Conservation (phyloP, 768 basidiomycete species). For the Antrodiella citrinella region DNA sequence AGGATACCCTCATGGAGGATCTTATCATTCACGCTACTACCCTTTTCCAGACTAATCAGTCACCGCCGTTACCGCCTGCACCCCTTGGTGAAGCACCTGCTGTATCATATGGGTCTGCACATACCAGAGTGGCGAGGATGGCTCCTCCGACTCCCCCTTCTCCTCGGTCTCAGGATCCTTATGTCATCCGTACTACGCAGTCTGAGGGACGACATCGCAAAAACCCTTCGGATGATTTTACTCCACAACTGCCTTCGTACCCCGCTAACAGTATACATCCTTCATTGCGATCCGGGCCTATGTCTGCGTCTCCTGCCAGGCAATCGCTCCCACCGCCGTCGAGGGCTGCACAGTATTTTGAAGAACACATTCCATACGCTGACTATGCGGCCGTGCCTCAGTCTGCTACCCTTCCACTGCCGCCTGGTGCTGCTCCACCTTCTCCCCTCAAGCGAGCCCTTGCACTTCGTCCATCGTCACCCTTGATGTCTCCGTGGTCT, state of each 20-base stretch:
- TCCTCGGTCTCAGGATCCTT: slow-evolving; percentile 6
- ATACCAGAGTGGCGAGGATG: slow-evolving; percentile 55
- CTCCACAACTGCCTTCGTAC: slow-evolving; percentile 59
- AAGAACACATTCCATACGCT: slow-evolving; percentile 18
- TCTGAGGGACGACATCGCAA: background rate
- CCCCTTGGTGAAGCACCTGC: slow-evolving; percentile 54
- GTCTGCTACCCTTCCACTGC: slow-evolving; percentile 2
- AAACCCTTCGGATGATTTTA: slow-evolving; percentile 49
- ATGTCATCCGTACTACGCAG: slow-evolving; percentile 13
- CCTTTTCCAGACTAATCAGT: slow-evolving; percentile 51
- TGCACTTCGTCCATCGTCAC: slow-evolving; percentile 4
- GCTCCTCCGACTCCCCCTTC: slow-evolving; percentile 17
- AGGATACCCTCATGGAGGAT: slow-evolving; percentile 80
- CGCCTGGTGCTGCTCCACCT: slow-evolving; percentile 4
- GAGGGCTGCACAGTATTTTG: slow-evolving; percentile 16
- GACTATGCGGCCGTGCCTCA: slow-evolving; percentile 1
- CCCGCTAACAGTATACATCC: slow-evolving; percentile 75
- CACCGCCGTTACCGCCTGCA: slow-evolving; percentile 68
- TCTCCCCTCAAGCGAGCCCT: slow-evolving; percentile 6
- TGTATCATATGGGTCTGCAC: slow-evolving; percentile 62
- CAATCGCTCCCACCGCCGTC: slow-evolving; percentile 25
- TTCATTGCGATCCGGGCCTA: slow-evolving; percentile 43
- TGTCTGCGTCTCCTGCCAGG: slow-evolving; percentile 40
- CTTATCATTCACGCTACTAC: slow-evolving; percentile 62
- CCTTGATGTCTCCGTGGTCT: slow-evolving; percentile 11